A percentile compares a stretch with the other conserved stretches of the same genome.
Conservation (phyloP, 352 stramenopile species). For the Globisporangium orthogonon region DNA sequence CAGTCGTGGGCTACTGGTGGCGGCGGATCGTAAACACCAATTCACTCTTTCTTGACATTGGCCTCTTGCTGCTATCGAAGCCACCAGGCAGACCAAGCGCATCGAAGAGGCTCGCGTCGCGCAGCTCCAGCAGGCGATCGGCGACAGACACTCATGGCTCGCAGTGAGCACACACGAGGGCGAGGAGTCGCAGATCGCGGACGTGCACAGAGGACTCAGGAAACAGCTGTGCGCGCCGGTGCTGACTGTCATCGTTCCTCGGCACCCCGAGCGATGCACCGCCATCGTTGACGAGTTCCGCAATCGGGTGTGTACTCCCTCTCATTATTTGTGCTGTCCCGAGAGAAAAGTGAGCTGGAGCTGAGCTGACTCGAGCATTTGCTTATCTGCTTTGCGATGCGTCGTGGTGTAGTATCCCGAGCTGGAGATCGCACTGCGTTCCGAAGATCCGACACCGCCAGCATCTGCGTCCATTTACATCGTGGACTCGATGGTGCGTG, state of each 20-base stretch:
- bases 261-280: slow-evolving; percentile 38
- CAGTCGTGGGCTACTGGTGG: neutral
- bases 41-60: neutral
- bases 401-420: slow-evolving; percentile 26
- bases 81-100: neutral
- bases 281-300: slow-evolving; percentile 31
- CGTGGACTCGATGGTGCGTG: slow-evolving; percentile 51
- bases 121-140: slow-evolving; percentile 17
- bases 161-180: slow-evolving; percentile 61
- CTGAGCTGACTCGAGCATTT: neutral
- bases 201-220: slow-evolving; percentile 25
- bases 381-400: neutral
- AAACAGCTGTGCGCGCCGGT: slow-evolving; percentile 12
- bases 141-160: slow-evolving; percentile 31
- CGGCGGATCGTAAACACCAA: no score
- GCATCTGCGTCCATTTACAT: slow-evolving; percentile 42
- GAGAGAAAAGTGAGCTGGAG: no score
- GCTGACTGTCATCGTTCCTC: slow-evolving; percentile 51
- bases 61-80: neutral
- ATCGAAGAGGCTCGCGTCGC: slow-evolving; percentile 1
- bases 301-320: slow-evolving; percentile 14
- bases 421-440: slow-evolving; percentile 30
- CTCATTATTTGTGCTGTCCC: no score
- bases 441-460: slow-evolving; percentile 22
- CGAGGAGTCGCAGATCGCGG: slow-evolving; percentile 48